Percentiles rank a stretch among this genome's conserved stretches.
phyloP scores from a whole-genome alignment of 352 stramenopile species.

The Pythium vanterpoolii region DNA sequence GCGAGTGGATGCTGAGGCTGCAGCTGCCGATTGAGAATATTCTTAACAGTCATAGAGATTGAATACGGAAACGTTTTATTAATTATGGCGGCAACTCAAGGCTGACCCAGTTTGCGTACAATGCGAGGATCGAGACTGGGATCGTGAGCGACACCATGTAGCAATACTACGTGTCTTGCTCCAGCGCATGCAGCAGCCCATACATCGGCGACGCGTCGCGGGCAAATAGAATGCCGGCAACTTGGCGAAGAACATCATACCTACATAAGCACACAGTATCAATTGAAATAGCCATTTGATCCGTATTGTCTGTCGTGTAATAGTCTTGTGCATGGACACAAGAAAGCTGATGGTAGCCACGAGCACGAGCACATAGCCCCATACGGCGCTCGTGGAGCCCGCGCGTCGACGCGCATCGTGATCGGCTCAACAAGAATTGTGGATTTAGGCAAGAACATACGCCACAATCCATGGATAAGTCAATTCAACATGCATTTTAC shows the following conservation, averaged over 20 bases:
- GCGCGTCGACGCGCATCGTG: too few relatives aligned
- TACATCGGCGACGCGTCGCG: not conserved
- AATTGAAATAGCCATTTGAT: not conserved
- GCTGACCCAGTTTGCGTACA: constrained; percentile 81
- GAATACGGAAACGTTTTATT: not conserved
- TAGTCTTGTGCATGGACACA: constrained; percentile 50
- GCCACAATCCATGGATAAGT: too few relatives aligned
- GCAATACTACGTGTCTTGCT: constrained; percentile 76
- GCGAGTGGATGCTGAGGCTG: constrained; percentile 18
- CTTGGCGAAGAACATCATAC: constrained; percentile 71
- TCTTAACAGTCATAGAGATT: not conserved
- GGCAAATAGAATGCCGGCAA: constrained; percentile 23
- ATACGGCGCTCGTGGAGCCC: constrained; percentile 71
- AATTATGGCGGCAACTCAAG: constrained; percentile 87
- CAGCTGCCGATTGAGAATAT: constrained; percentile 12
- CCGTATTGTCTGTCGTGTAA: not conserved
- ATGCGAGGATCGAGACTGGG: constrained; percentile 69
- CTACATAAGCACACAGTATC: constrained; percentile 34
- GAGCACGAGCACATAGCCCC: constrained; percentile 76
- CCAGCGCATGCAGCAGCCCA: constrained; percentile 39
- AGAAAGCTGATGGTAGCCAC: constrained; percentile 47
- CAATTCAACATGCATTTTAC: too few relatives aligned
- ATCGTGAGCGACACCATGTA: constrained; percentile 77
- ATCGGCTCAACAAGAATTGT: too few relatives aligned
- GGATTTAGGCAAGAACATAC: too few relatives aligned